phyloP scores from a whole-genome alignment of 148 eudicot genomes.

The Simmondsia chinensis region DNA sequence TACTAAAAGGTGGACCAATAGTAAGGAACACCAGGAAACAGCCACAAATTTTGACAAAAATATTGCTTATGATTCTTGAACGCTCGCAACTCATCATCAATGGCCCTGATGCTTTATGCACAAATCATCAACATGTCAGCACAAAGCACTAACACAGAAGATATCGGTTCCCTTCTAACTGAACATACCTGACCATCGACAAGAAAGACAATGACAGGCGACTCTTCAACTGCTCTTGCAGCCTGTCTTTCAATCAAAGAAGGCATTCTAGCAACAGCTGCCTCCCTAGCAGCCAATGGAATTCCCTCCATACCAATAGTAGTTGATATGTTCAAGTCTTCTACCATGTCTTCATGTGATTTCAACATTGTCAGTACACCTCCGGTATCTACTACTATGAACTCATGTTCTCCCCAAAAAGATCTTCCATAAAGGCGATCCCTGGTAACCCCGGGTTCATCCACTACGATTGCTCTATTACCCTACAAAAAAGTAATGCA shows the following conservation, averaged over 20 bases:
- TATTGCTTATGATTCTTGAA: too few relatives aligned
- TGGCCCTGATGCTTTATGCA: too few relatives aligned
- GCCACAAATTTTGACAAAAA: too few relatives aligned
- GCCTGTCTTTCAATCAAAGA: slow-evolving; percentile 95
- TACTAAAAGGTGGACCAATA: too few relatives aligned
- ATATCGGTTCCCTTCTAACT: too few relatives aligned
- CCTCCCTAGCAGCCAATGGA: slow-evolving; percentile 76
- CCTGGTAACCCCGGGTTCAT: slow-evolving; percentile 98
- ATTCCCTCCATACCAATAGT: slow-evolving; percentile 99
- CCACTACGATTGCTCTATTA: slow-evolving; percentile 91
- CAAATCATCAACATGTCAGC: too few relatives aligned
- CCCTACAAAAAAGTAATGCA: slow-evolving; percentile 32
- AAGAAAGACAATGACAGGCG: slow-evolving; percentile 80
- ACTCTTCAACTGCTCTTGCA: slow-evolving; percentile 80
- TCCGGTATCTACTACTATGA: slow-evolving; percentile 92
- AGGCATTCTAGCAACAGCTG: slow-evolving; percentile 98
- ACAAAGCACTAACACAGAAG: too few relatives aligned
- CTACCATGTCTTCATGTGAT: slow-evolving; percentile 64
- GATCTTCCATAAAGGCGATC: slow-evolving; percentile 95
- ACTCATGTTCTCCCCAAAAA: slow-evolving; percentile 79
- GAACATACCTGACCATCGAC: slow-evolving; percentile 96
- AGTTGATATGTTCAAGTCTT: slow-evolving; percentile 75
- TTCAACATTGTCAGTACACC: slow-evolving; percentile 80
- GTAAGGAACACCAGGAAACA: too few relatives aligned
- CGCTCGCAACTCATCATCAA: too few relatives aligned